Conservation (phyloP, 2,329 filamentous ascomycete species). For the Colletotrichum destructivum region DNA sequence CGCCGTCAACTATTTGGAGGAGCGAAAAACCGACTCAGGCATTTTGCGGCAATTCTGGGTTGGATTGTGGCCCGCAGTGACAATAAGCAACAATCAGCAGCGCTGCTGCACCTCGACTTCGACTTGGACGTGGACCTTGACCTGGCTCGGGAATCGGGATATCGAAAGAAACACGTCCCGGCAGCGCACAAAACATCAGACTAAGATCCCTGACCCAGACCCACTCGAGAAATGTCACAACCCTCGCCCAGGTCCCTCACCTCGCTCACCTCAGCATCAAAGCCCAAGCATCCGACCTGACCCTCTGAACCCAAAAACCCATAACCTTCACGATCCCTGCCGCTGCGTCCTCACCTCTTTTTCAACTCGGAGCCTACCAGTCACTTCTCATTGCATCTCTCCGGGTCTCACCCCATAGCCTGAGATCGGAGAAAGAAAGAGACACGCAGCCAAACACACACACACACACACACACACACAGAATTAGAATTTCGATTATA, state of each 20-base stretch:
- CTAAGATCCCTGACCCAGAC: constrained; percentile 20
- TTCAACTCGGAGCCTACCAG: neutral
- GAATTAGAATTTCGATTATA: neutral
- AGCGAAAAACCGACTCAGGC: neutral
- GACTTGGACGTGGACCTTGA: neutral
- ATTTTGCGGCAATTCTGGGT: neutral
- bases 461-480: no score
- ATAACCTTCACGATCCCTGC: constrained; percentile 33
- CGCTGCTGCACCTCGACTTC: no score
- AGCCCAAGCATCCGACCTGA: constrained; percentile 12
- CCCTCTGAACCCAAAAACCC: constrained; percentile 21
- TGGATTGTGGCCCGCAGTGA: neutral
- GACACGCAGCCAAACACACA: no score
- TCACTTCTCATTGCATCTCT: neutral
- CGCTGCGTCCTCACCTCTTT: constrained; percentile 8
- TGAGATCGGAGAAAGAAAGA: neutral
- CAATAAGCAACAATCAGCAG: constrained; percentile 24
- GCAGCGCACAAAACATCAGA: constrained; percentile 15
- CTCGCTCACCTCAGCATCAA: constrained; percentile 2
- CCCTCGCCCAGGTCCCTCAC: constrained; percentile 13
- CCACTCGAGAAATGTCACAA: constrained; percentile 15
- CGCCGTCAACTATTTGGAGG: neutral
- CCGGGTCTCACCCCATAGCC: neutral
- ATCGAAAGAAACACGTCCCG: constrained; percentile 15
- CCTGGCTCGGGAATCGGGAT: constrained; percentile 5